These are phyloP conservation scores for Phytophthora sojae DNA, from an alignment of 352 stramenopile species.

Conservation along the genomic window DNA sequence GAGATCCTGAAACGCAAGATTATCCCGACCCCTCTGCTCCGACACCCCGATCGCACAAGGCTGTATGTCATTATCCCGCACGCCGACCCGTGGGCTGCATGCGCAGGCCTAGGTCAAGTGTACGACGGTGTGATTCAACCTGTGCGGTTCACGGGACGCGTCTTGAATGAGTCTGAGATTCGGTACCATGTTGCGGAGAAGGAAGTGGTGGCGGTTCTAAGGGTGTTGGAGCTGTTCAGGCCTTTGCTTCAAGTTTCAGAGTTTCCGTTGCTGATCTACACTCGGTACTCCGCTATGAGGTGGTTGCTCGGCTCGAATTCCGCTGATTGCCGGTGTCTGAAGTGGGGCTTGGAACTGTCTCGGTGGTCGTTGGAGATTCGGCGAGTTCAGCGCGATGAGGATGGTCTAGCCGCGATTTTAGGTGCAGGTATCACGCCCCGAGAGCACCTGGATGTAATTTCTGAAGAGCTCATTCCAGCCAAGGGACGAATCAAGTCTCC, in stretches of 20 bases:
- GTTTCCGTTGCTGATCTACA: not conserved
- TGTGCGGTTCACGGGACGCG: not conserved
- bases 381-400: not conserved
- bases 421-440: slow-evolving; percentile 16
- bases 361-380: slow-evolving; percentile 9
- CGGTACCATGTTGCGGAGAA: slow-evolving; percentile 8
- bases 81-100: not conserved
- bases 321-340: not conserved
- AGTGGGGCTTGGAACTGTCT: slow-evolving; percentile 1
- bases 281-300: slow-evolving; percentile 12
- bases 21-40: not conserved
- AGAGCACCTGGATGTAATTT: slow-evolving; percentile 10
- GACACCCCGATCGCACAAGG: not conserved
- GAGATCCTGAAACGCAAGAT: slow-evolving; percentile 9
- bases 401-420: slow-evolving; percentile 12
- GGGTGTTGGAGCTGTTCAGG: not conserved
- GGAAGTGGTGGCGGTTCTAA: slow-evolving; percentile 1
- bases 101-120: not conserved
- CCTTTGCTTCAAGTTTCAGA: not conserved
- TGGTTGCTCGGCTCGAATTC: slow-evolving; percentile 8
- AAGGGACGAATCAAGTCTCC: slow-evolving; percentile 10
- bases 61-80: slow-evolving; percentile 2
- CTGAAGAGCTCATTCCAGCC: slow-evolving; percentile 6
- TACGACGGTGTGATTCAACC: slow-evolving; percentile 1
- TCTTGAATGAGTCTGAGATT: not conserved